A percentile compares a stretch with the other conserved stretches of the same genome.
These are phyloP conservation scores for Xylaria sp. DNA, from an alignment of 2,329 filamentous ascomycete species.

Conservation along the genomic window DNA sequence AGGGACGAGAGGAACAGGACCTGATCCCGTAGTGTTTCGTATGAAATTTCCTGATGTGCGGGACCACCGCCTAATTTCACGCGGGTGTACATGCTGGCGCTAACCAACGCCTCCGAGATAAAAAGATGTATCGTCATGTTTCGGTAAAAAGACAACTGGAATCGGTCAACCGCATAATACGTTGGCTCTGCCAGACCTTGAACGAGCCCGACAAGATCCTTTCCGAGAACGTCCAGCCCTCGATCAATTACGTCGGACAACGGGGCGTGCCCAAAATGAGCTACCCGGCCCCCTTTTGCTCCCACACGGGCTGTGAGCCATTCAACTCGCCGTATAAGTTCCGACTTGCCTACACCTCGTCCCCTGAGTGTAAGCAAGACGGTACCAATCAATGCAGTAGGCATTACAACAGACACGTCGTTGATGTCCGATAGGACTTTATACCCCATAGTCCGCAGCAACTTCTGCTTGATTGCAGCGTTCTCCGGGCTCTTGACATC, in stretches of 20 bases:
- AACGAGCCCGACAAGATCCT: conserved; percentile 80
- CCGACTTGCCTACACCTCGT: conserved; percentile 84
- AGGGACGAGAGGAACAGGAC: conserved; percentile 89
- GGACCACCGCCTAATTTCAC: conserved; percentile 92
- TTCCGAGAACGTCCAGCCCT: conserved; percentile 87
- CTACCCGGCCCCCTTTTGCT: conserved; percentile 87
- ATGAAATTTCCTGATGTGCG: conserved; percentile 76
- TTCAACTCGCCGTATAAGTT: conserved; percentile 83
- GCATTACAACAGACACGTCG: conserved; percentile 95
- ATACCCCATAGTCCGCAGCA: conserved; percentile 87
- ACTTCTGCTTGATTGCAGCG: conserved; percentile 64
- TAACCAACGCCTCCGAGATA: conserved; percentile 89
- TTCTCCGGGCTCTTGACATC: conserved; percentile 52
- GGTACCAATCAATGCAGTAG: conserved; percentile 92
- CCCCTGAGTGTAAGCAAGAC: conserved; percentile 89
- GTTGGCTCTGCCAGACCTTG: conserved; percentile 85
- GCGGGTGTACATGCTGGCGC: conserved; percentile 84
- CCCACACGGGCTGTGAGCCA: conserved; percentile 85
- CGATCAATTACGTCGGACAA: conserved; percentile 84
- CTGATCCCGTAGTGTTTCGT: conserved; percentile 72
- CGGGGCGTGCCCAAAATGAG: conserved; percentile 83
- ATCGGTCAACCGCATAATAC: conserved; percentile 91
- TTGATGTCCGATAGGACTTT: conserved; percentile 94
- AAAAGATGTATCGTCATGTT: conserved; percentile 99
- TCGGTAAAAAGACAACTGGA: conserved; percentile 96